Conservation (phyloP, 345 rosid genomes). For the Syzygium aromaticum region DNA sequence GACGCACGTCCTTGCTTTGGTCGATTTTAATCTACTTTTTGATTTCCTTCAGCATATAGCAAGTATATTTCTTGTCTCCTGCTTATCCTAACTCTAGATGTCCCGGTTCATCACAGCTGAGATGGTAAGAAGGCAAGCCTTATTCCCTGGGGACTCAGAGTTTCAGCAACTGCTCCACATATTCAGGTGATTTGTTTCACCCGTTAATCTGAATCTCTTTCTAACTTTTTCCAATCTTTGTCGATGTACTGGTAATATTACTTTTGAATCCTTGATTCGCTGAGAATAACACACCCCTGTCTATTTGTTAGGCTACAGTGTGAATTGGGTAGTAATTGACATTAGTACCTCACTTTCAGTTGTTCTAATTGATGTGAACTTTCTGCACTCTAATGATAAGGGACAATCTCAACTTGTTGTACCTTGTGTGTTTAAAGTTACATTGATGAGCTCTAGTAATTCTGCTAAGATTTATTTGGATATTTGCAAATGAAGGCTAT, state of each 20-base stretch:
- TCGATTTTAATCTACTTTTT: neutral
- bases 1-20: neutral
- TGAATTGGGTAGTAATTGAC: neutral
- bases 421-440: neutral
- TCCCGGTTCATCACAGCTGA: slow-evolving; percentile 32
- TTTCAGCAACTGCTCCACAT: slow-evolving; percentile 93
- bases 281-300: neutral
- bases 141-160: slow-evolving; percentile 92
- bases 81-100: neutral
- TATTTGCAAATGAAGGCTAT: slow-evolving; percentile 30
- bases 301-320: neutral
- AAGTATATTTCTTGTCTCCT: neutral
- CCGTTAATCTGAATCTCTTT: neutral
- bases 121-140: slow-evolving; percentile 87
- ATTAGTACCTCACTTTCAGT: neutral
- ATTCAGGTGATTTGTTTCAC: slow-evolving; percentile 40
- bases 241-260: neutral
- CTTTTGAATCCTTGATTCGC: neutral
- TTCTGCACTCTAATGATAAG: neutral
- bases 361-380: neutral
- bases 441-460: neutral
- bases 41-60: neutral
- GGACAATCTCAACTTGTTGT: neutral
- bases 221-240: neutral
- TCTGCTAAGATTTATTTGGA: neutral